phyloP scores from a whole-genome alignment of 2,329 filamentous ascomycete species.

The Colletotrichum costaricense region DNA sequence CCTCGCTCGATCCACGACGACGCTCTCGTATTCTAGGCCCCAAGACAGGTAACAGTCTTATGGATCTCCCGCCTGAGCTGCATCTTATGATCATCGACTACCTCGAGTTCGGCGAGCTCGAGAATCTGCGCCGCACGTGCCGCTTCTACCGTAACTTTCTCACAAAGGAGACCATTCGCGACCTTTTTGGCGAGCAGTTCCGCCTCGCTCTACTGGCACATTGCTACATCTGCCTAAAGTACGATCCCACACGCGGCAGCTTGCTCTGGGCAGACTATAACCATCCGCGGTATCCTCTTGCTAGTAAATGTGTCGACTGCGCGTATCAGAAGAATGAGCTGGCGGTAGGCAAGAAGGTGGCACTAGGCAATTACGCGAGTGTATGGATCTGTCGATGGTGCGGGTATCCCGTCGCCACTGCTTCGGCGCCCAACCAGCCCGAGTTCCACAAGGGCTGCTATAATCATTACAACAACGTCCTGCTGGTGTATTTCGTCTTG shows the following conservation, averaged over 20 bases:
- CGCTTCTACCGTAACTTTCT: constrained; percentile 49
- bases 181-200: constrained; percentile 47
- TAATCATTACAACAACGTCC: constrained; percentile 48
- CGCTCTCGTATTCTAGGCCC: constrained; percentile 23
- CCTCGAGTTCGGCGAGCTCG: constrained; percentile 56
- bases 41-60: constrained; percentile 39
- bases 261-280: constrained; percentile 47
- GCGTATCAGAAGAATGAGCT: constrained; percentile 48
- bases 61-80: constrained; percentile 54
- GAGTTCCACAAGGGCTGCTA: constrained; percentile 56
- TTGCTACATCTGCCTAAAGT: constrained; percentile 53
- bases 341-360: constrained; percentile 50
- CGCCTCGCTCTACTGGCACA: constrained; percentile 49
- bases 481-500: constrained; percentile 51
- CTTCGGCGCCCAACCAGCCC: constrained; percentile 45
- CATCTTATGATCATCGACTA: constrained; percentile 53
- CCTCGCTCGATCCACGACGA: constrained; percentile 32
- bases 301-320: constrained; percentile 54
- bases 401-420: constrained; percentile 50
- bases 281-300: constrained; percentile 49
- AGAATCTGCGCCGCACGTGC: constrained; percentile 54
- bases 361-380: constrained; percentile 46
- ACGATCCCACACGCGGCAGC: constrained; percentile 43
- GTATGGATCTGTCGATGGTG: constrained; percentile 58
- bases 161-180: constrained; percentile 47